These are phyloP conservation scores for Solanum chiquidenum DNA, from an alignment of 257 asterid species.

Conservation along the genomic window DNA sequence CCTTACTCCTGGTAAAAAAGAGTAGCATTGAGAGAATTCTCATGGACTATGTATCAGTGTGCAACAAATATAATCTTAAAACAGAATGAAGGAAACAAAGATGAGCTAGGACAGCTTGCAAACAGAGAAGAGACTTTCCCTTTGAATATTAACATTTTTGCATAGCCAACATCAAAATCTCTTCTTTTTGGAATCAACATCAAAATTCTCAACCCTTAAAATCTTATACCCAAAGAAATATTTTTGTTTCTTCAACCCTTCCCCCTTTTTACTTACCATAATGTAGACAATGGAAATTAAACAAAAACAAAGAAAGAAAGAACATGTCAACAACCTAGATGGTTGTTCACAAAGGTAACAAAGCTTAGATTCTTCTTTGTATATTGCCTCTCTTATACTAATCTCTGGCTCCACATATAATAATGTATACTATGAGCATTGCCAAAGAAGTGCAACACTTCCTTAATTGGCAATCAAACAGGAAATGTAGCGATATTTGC, in stretches of 20 bases:
- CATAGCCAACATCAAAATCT: background rate
- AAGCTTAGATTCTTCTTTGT: background rate
- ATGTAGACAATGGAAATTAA: background rate
- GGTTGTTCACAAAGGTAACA: conserved; percentile 11
- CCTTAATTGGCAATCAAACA: background rate
- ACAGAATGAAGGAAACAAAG: background rate
- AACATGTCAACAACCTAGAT: conserved; percentile 12
- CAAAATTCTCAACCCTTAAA: conserved; percentile 3
- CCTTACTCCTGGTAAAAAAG: background rate
- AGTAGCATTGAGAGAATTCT: background rate
- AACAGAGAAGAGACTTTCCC: background rate
- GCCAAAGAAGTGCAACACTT: background rate
- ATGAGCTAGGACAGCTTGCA: background rate
- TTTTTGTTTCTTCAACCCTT: background rate
- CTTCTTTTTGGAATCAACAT: background rate
- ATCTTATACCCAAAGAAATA: conserved; percentile 2
- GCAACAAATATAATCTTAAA: background rate
- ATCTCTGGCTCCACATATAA: background rate
- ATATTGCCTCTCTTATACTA: background rate
- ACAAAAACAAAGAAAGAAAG: background rate
- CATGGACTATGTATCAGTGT: background rate
- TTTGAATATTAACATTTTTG: background rate
- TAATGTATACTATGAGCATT: background rate
- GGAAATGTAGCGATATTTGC: background rate
- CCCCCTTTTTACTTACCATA: background rate